Evolutionary conservation across 2,329 filamentous ascomycete genomes (phyloP).

Genomic region (Calonectria fujianensis): DNA sequence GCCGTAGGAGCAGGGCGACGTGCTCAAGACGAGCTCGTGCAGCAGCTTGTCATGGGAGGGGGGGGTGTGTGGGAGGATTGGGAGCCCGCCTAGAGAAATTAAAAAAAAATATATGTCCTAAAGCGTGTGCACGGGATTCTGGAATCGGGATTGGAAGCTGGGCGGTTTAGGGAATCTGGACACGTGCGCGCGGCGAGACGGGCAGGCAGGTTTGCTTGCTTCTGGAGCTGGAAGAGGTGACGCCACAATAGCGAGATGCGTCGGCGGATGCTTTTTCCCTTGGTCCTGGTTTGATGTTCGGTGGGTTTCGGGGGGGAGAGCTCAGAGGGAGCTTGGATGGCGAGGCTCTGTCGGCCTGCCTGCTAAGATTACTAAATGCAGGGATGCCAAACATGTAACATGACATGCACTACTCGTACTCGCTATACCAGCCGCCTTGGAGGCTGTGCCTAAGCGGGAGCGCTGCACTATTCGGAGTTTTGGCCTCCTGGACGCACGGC

Average conservation of each 20-base stretch:
- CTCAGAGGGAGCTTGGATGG: constrained; percentile 10
- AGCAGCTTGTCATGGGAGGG: constrained; percentile 48
- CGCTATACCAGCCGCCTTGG: constrained; percentile 1
- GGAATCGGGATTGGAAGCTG: not conserved
- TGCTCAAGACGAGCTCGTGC: constrained; percentile 53
- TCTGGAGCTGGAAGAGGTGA: not conserved
- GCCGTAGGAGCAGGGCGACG: constrained; percentile 42
- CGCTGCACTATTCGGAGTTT: constrained; percentile 22
- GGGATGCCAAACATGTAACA: constrained; percentile 11
- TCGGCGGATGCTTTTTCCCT: not conserved
- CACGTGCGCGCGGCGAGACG: constrained; percentile 10
- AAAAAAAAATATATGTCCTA: not conserved
- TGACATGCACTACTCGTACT: constrained; percentile 13
- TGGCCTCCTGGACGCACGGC: not conserved
- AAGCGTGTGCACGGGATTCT: constrained; percentile 6
- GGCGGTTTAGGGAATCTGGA: constrained; percentile 22
- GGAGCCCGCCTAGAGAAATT: not conserved
- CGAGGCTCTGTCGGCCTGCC: not conserved
- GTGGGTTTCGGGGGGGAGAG: constrained; percentile 1
- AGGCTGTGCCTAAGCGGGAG: not conserved
- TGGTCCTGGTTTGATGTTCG: not conserved
- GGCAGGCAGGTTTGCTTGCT: not conserved
- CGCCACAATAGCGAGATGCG: constrained; percentile 11
- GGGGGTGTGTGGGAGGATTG: not conserved
- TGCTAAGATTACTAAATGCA: constrained; percentile 20